Evolutionary conservation across 345 rosid genomes (phyloP), one percentile per base, ranked within the genome.

Genomic region (Syzygium oleosum): DNA sequence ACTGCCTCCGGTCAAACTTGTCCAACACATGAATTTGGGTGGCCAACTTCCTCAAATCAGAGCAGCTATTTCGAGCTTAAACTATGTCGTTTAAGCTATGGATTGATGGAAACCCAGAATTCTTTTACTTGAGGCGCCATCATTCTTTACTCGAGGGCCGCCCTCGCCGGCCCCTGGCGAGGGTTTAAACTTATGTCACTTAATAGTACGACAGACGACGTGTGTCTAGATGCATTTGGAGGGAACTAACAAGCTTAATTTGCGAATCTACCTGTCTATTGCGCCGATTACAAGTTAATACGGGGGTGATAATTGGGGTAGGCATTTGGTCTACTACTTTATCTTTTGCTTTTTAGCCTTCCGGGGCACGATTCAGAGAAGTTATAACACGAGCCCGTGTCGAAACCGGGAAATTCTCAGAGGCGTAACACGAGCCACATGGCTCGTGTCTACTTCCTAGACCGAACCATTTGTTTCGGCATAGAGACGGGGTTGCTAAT

Each of bases 1-100:
- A 29, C 12, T 15, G 12, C 8, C 78, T 65, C 41, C 12, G 22
- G 78, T 34, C 78, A 4, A 65, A 14, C 78, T 65, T 65, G 78
- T 31, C 78, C 78, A 17, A 3, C n/a, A 65, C 41, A 34, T 16
- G 78, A 63, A 29, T n/a, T 15, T 59, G 65, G 65, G 65, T 25
- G 31, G 65, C 65, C 65, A 29, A 11, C 31, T 12, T 59, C 65
- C 65, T n/a, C 65, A 27, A 12, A 59, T 59, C 65, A 27, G 14
- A 25, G 65, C 63, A 1, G 29, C 29, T 23, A 56, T 55, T 3
- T 0, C 1, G 58, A 5, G n/a, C 4, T 11, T 1, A 10, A 4
- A 23, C 51, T 2, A 41, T 41, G 43, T 41, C 43, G 6, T 41
- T 41, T 58, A 23, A 21, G 22, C n/a, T 23, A 23, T 1, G 61